Conservation (phyloP, 2,329 filamentous ascomycete genomes). For the Delphinella strobiligena region DNA sequence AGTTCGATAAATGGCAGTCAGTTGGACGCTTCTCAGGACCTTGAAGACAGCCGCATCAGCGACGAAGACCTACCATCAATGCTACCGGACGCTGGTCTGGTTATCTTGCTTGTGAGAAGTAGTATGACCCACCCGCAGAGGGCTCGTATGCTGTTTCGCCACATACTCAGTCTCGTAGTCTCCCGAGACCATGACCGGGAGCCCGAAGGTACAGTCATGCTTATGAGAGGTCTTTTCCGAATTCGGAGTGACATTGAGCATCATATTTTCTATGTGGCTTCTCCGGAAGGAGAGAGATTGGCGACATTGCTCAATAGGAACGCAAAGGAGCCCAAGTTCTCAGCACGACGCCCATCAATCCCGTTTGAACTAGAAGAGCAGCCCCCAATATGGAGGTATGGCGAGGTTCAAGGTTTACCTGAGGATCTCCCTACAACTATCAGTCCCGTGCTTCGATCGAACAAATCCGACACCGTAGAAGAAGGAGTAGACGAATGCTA, state of each 20-base stretch:
- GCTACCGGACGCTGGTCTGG: conserved; percentile 7
- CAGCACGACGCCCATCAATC: conserved; percentile 5
- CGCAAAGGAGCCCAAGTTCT: conserved; percentile 3
- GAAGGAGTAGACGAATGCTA: background rate
- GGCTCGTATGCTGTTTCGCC: conserved; percentile 11
- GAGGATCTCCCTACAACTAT: conserved; percentile 38
- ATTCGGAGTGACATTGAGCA: conserved; percentile 73
- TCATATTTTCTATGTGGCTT: conserved; percentile 57
- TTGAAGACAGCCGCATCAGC: no score
- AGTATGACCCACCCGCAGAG: conserved; percentile 6
- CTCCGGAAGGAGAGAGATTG: conserved; percentile 60
- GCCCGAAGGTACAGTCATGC: conserved; percentile 17
- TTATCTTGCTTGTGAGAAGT: conserved; percentile 9
- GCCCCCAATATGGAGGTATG: conserved; percentile 44
- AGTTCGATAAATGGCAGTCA: no score
- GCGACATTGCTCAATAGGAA: conserved; percentile 47
- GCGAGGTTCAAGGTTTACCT: conserved; percentile 40
- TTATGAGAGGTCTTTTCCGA: conserved; percentile 48
- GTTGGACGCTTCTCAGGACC: no score
- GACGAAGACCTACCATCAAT: conserved; percentile 5
- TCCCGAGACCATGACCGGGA: conserved; percentile 16
- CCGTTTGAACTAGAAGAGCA: conserved; percentile 6
- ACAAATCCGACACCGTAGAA: background rate
- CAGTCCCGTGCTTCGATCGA: conserved; percentile 39
- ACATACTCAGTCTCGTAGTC: conserved; percentile 17